Conservation (phyloP, 2,329 filamentous ascomycete species). For the Pseudogymnoascus sp. region DNA sequence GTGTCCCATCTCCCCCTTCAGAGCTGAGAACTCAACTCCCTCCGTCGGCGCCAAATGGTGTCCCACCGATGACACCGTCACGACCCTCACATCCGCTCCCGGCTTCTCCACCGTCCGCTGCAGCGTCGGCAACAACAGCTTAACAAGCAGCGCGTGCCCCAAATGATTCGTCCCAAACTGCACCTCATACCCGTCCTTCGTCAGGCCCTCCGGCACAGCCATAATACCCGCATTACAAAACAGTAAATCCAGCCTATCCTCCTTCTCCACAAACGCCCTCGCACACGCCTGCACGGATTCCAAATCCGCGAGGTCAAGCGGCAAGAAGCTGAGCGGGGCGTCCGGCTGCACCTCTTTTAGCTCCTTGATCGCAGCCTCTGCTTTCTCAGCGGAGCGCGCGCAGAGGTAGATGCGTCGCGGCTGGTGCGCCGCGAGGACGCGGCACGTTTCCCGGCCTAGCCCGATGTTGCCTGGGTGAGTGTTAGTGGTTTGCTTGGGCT, state of each 20-base stretch:
- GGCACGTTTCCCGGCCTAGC: constrained; percentile 35
- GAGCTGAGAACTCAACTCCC: constrained; percentile 25
- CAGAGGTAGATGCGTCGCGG: constrained; percentile 31
- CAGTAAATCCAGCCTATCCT: constrained; percentile 32
- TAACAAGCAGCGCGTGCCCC: constrained; percentile 15
- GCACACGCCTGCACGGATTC: constrained; percentile 34
- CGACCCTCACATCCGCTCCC: constrained; percentile 11
- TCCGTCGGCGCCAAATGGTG: constrained; percentile 12
- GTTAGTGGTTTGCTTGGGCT: not conserved
- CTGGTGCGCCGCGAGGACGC: constrained; percentile 33
- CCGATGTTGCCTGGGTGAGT: constrained; percentile 34
- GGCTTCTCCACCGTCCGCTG: constrained; percentile 14
- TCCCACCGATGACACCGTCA: constrained; percentile 19
- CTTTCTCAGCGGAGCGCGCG: constrained; percentile 30
- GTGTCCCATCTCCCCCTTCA: constrained; percentile 15
- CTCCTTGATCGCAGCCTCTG: constrained; percentile 22
- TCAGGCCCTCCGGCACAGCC: constrained; percentile 19
- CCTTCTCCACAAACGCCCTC: constrained; percentile 27
- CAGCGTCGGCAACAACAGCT: constrained; percentile 13
- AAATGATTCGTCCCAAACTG: constrained; percentile 21
- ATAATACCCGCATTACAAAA: constrained; percentile 29
- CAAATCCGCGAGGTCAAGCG: constrained; percentile 22
- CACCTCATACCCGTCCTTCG: constrained; percentile 26
- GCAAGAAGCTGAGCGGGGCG: constrained; percentile 15
- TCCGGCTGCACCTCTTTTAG: constrained; percentile 11